phyloP scores from a whole-genome alignment of 1,139 yeast genomes.

The Ogataea hybrid region DNA sequence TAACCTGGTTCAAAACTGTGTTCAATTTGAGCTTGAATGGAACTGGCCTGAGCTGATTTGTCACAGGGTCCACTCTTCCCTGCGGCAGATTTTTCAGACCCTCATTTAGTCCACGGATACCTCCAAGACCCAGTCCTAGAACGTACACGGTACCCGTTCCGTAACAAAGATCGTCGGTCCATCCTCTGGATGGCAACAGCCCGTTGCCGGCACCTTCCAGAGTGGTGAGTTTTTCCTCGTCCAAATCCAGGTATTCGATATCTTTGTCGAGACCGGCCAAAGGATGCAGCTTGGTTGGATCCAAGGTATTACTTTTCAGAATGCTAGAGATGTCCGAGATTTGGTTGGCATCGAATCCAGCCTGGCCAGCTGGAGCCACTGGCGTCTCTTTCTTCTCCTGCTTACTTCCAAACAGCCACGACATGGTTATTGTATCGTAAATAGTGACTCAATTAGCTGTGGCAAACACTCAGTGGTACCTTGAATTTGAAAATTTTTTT shows the following conservation, averaged over 20 bases:
- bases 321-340: slow-evolving; percentile 64
- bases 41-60: slow-evolving; percentile 40
- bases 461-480: slow-evolving; percentile 4
- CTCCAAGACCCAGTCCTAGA: slow-evolving; percentile 75
- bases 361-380: slow-evolving; percentile 29
- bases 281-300: slow-evolving; percentile 80
- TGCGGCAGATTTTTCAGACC: slow-evolving; percentile 77
- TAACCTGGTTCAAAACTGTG: slow-evolving; percentile 86
- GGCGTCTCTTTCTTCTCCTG: slow-evolving; percentile 20
- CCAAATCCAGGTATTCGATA: slow-evolving; percentile 86
- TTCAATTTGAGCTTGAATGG: slow-evolving; percentile 79
- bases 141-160: slow-evolving; percentile 96
- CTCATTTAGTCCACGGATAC: slow-evolving; percentile 82
- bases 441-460: not conserved
- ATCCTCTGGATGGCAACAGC: slow-evolving; percentile 88
- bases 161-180: slow-evolving; percentile 96
- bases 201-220: slow-evolving; percentile 83
- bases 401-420: slow-evolving; percentile 65
- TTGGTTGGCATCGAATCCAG: slow-evolving; percentile 69
- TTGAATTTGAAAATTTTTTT: slow-evolving; percentile 6
- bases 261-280: slow-evolving; percentile 90
- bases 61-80: slow-evolving; percentile 28
- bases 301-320: slow-evolving; percentile 60
- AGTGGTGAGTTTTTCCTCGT: slow-evolving; percentile 71
- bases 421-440: slow-evolving; percentile 38